Evolutionary conservation across 2,329 filamentous ascomycete species (phyloP).

Genomic region (Aspergillus spinulosporus): DNA sequence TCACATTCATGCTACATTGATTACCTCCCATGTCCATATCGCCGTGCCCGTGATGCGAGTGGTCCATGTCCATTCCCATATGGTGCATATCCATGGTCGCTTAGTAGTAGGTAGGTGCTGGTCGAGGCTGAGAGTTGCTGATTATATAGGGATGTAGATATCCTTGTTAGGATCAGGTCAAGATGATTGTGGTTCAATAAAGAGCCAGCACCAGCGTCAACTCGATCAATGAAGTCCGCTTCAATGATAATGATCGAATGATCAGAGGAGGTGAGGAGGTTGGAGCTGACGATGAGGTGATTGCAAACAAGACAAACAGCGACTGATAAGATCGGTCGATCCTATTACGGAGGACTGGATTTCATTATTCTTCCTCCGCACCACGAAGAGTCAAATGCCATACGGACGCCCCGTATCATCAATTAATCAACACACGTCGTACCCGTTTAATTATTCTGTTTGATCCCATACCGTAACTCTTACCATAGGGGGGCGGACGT

Average conservation of each 20-base stretch:
- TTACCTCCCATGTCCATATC: conserved; percentile 59
- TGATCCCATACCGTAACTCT: background rate
- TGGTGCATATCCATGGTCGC: conserved; percentile 9
- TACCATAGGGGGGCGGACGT: conserved; percentile 39
- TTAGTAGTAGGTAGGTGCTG: background rate
- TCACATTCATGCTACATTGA: conserved; percentile 87
- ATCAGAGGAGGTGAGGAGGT: background rate
- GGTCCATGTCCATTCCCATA: conserved; percentile 44
- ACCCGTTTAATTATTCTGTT: too few species aligned
- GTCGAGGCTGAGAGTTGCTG: background rate
- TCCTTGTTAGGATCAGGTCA: too few species aligned
- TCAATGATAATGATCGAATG: background rate
- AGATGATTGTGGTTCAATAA: background rate
- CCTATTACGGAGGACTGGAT: conserved; percentile 7
- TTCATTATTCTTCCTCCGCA: background rate
- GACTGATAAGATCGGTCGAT: conserved; percentile 24
- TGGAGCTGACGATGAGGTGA: conserved; percentile 17
- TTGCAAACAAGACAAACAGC: conserved; percentile 42
- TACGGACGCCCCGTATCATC: background rate
- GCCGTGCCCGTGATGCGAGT: conserved; percentile 48
- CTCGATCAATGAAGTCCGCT: background rate
- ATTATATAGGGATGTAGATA: background rate
- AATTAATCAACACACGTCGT: background rate
- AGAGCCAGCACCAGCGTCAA: too few species aligned
- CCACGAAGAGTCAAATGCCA: background rate